Percentiles rank a stretch among this genome's conserved stretches.
Conservation (phyloP, 2,329 filamentous ascomycete genomes). For the Talaromyces atroroseus region DNA sequence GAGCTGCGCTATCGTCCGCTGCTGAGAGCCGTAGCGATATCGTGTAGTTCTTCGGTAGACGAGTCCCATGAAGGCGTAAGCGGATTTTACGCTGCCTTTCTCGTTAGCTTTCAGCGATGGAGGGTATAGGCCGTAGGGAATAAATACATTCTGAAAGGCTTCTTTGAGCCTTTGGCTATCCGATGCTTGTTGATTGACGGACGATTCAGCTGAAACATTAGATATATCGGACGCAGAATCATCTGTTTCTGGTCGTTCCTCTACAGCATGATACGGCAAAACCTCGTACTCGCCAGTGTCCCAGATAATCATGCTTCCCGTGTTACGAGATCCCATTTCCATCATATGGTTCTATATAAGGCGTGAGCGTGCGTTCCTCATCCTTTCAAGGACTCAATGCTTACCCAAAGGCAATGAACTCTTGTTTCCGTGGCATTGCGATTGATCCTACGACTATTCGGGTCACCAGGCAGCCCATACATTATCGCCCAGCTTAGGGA, state of each 20-base stretch:
- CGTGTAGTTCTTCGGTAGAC: slow-evolving; percentile 51
- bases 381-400: slow-evolving; percentile 13
- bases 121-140: not conserved
- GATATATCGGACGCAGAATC: slow-evolving; percentile 23
- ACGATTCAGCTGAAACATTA: slow-evolving; percentile 1
- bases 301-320: slow-evolving; percentile 59
- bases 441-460: slow-evolving; percentile 50
- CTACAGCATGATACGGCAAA: slow-evolving; percentile 39
- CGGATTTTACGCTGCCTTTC: slow-evolving; percentile 49
- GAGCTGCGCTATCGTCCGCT: slow-evolving; percentile 16
- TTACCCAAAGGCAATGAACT: slow-evolving; percentile 56
- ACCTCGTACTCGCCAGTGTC: slow-evolving; percentile 57
- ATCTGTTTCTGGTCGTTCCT: slow-evolving; percentile 33
- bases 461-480: slow-evolving; percentile 57
- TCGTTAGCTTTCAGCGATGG: not conserved
- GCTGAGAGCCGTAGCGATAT: slow-evolving; percentile 49
- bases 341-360: slow-evolving; percentile 52
- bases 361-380: not conserved
- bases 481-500: slow-evolving; percentile 60
- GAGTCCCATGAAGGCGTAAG: slow-evolving; percentile 50
- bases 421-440: slow-evolving; percentile 59
- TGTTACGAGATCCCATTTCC: slow-evolving; percentile 51
- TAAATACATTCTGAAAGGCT: slow-evolving; percentile 44
- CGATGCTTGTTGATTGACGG: slow-evolving; percentile 15
- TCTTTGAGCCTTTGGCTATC: slow-evolving; percentile 44